phyloP scores from a whole-genome alignment of 2,329 filamentous ascomycete species.

The Celoporthe dispersa region DNA sequence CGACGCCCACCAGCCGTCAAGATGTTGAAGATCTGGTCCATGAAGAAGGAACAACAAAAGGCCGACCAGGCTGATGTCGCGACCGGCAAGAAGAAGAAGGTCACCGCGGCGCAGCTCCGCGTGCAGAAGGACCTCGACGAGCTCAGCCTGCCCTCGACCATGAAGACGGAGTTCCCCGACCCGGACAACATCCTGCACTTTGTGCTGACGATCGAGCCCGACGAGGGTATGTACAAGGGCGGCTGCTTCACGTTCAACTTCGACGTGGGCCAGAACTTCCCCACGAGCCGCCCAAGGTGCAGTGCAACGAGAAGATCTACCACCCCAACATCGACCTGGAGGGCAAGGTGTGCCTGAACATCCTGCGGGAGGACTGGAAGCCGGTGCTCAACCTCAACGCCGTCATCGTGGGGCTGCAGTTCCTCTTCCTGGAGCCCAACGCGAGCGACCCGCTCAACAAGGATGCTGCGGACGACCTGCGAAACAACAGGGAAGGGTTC shows the following conservation, averaged over 20 bases:
- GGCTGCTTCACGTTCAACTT: conserved; percentile 91
- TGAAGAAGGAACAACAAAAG: conserved; percentile 98
- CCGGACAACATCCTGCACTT: conserved; percentile 88
- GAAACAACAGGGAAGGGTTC: conserved; percentile 83
- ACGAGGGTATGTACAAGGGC: conserved; percentile 87
- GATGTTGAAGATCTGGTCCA: conserved; percentile 99
- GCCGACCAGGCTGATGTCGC: conserved; percentile 80
- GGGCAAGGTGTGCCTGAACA: conserved; percentile 97
- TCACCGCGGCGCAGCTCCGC: conserved; percentile 91
- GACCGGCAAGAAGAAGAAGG: conserved; percentile 93
- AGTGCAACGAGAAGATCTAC: conserved; percentile 97
- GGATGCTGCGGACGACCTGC: conserved; percentile 91
- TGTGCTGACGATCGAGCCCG: conserved; percentile 78
- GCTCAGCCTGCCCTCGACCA: conserved; percentile 76
- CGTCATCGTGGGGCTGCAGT: conserved; percentile 94
- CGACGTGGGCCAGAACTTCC: conserved; percentile 91
- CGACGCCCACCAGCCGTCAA: conserved; percentile 46
- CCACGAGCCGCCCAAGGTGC: conserved; percentile 96
- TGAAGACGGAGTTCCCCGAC: conserved; percentile 81
- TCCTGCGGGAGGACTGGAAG: conserved; percentile 98
- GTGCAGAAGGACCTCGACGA: conserved; percentile 93
- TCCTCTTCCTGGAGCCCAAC: conserved; percentile 97
- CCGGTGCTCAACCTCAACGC: conserved; percentile 96
- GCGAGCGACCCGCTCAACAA: conserved; percentile 98
- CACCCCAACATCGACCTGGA: conserved; percentile 98